Evolutionary conservation across 352 stramenopile species (phyloP).

Genomic region (Pythium diclinum): DNA sequence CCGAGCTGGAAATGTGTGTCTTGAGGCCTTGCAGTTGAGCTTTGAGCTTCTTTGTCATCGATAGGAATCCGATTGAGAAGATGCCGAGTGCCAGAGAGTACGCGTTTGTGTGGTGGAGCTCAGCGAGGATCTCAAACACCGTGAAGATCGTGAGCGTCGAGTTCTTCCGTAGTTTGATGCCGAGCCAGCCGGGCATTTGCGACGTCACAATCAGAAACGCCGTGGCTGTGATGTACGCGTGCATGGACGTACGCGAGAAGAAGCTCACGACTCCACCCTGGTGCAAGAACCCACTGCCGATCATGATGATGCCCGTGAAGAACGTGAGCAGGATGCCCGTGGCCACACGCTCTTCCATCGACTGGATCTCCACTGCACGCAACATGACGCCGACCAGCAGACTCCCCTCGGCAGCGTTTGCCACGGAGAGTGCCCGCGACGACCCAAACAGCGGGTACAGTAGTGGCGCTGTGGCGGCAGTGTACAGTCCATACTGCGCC

Average conservation of each 20-base stretch:
- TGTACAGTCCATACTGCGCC: conserved; percentile 69
- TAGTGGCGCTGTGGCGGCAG: conserved; percentile 62
- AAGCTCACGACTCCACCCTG: conserved; percentile 66
- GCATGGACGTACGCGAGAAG: conserved; percentile 73
- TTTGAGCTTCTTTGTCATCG: conserved; percentile 20
- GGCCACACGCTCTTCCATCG: conserved; percentile 52
- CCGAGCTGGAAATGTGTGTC: not conserved
- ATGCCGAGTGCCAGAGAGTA: conserved; percentile 50
- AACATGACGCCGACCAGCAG: conserved; percentile 63
- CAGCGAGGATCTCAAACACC: conserved; percentile 43
- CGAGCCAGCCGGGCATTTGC: conserved; percentile 57
- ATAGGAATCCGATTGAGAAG: conserved; percentile 48
- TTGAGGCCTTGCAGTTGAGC: conserved; percentile 2
- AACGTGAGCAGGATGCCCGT: conserved; percentile 75
- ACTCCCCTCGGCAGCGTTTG: conserved; percentile 63
- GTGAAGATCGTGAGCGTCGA: conserved; percentile 54
- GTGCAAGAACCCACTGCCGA: conserved; percentile 51
- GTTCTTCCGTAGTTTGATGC: conserved; percentile 41
- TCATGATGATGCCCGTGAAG: conserved; percentile 51
- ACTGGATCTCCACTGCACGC: conserved; percentile 42
- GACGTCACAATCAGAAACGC: conserved; percentile 69
- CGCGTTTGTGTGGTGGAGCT: conserved; percentile 47
- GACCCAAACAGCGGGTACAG: conserved; percentile 73
- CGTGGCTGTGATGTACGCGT: conserved; percentile 63
- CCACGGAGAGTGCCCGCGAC: conserved; percentile 55